Percentiles rank a stretch among this genome's conserved stretches.
Evolutionary conservation across 2,329 filamentous ascomycete genomes (phyloP).

Genomic region (Aspergillus ochraceus): DNA sequence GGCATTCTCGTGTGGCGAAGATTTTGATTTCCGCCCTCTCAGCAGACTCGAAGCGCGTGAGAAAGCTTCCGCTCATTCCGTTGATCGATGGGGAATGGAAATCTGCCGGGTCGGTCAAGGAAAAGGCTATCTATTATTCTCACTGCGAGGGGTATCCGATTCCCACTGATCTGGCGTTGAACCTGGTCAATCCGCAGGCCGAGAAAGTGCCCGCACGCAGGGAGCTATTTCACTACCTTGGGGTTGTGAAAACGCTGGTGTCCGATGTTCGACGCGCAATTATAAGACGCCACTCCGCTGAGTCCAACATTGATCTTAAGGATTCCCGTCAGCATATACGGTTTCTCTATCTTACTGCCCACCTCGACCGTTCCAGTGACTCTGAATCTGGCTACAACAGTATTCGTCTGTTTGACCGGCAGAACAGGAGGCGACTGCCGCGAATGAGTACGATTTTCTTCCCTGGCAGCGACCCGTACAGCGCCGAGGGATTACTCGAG

Average conservation of each 20-base stretch:
- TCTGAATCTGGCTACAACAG: not conserved
- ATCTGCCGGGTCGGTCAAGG: too few relatives aligned
- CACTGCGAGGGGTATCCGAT: too few relatives aligned
- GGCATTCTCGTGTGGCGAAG: conserved; percentile 9
- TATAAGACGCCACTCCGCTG: too few relatives aligned
- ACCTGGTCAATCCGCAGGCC: too few relatives aligned
- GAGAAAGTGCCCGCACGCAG: too few relatives aligned
- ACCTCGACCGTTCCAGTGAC: conserved; percentile 5
- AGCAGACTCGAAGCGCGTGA: too few relatives aligned
- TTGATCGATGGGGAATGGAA: too few relatives aligned
- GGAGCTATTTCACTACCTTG: not conserved
- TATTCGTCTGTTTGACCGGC: not conserved
- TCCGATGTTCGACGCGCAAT: not conserved
- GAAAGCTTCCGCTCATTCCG: too few relatives aligned
- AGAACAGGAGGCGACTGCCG: not conserved
- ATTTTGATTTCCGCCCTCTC: not conserved
- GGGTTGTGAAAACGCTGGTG: not conserved
- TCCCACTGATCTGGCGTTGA: too few relatives aligned
- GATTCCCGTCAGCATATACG: too few relatives aligned
- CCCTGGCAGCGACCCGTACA: conserved; percentile 4
- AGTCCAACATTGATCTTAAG: too few relatives aligned
- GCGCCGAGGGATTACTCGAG: conserved; percentile 4
- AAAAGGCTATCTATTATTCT: too few relatives aligned
- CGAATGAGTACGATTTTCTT: conserved; percentile 2
- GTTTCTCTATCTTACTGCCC: conserved; percentile 12